Base-by-base conservation (phyloP, 495 filamentous ascomycete species). In the Pyronema omphalodes region DNA sequence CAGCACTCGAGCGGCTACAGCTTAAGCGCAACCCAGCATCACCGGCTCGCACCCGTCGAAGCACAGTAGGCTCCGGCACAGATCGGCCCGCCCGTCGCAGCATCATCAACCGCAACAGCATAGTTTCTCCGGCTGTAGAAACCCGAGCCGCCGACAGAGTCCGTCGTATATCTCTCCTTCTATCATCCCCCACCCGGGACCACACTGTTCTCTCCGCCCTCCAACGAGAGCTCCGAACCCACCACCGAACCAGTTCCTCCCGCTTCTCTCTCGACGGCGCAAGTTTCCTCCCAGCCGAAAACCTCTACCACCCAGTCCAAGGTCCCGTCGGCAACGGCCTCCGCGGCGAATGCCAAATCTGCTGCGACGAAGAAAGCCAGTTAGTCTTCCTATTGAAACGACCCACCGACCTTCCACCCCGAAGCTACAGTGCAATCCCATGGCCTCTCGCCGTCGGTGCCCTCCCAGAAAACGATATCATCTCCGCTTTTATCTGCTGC, bases 311-410 rank as follows among this genome's bases (percentile, higher is more conserved):
- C 5, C 23, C 23, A 1, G 2, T 5, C 5, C 23, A 29, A 5
- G 23, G 23, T 2, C 23, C 23, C 39, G 15, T 12, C 15, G 39
- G 15, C 1, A 41, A 64, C 1, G 47, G 58, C 12, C 70, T 56
- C 55, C 59, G 48, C n/a, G 66, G 66, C 1, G 62, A 56, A 19
- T 70, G 68, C 37, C 43, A 48, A 1, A 62, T 70, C 34, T 70
- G 68, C 53, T 70, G 60, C 48, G 68, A 68, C 44, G 63, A 66
- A 14, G 41, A 69, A 5, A 45, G 57, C 3, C 50, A 64, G 37
- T 66, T 70, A 57, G 61, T 66, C 9, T 57, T 70, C 51, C 64
- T 63, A 14, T 53, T 70, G 17, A 70, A 70, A 51, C 55, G 60
- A 1, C 60, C 67, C 3, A 58, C 58, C 11, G 37, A 37, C 7